Conservation (phyloP, 768 basidiomycete genomes). For the Pleurotus giganteus region DNA sequence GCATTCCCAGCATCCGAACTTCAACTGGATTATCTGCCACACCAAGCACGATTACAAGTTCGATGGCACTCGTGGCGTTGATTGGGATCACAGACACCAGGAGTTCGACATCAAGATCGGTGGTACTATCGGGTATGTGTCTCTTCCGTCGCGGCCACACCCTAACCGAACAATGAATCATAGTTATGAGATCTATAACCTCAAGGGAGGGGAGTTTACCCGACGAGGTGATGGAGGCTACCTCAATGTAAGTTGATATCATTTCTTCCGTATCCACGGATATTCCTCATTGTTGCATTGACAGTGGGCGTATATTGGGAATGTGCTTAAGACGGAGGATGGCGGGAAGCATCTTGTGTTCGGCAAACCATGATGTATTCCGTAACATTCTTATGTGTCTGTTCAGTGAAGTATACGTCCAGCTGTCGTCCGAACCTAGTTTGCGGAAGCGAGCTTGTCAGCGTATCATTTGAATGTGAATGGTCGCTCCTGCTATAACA, state of each 20-base stretch:
- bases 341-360: not conserved
- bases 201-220: conserved; percentile 3
- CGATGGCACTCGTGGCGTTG: conserved; percentile 14
- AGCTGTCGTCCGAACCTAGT: too few relatives aligned
- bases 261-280: not conserved
- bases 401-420: too few relatives aligned
- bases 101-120: conserved; percentile 14
- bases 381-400: too few relatives aligned
- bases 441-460: too few relatives aligned
- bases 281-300: not conserved
- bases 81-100: conserved; percentile 14
- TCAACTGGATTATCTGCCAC: conserved; percentile 16
- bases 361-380: not conserved
- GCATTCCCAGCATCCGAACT: conserved; percentile 6
- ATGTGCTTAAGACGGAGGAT: not conserved
- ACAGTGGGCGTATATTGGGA: conserved; percentile 1
- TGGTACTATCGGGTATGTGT: conserved; percentile 14
- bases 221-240: conserved; percentile 8
- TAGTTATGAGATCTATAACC: conserved; percentile 12
- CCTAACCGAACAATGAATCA: not conserved
- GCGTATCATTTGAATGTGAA: too few relatives aligned
- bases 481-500: too few relatives aligned
- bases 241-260: conserved; percentile 3
- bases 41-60: conserved; percentile 13
- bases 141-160: not conserved